phyloP scores from a whole-genome alignment of 805 yeast genomes.

The Tetrapisispora arboricola region DNA sequence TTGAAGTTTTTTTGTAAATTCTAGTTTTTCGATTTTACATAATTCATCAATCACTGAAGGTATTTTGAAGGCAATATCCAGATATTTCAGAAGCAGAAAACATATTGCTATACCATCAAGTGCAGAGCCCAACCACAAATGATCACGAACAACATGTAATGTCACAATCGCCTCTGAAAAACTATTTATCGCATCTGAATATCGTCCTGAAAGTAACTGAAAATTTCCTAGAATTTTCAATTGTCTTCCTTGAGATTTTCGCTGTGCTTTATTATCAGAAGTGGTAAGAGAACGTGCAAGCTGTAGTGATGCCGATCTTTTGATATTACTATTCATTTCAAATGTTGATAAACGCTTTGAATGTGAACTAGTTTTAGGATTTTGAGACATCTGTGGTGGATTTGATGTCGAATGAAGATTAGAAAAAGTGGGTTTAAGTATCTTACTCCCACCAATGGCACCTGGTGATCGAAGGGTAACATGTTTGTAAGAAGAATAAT shows the following conservation, averaged over 20 bases:
- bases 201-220: constrained; percentile 69
- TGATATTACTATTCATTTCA: constrained; percentile 23
- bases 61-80: constrained; percentile 29
- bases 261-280: constrained; percentile 30
- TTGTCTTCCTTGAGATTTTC: constrained; percentile 60
- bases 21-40: constrained; percentile 26
- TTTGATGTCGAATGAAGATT: constrained; percentile 10
- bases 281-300: constrained; percentile 27
- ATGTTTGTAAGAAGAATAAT: constrained; percentile 65
- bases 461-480: constrained; percentile 80
- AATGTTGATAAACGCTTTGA: constrained; percentile 17
- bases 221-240: constrained; percentile 67
- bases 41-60: constrained; percentile 26
- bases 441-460: constrained; percentile 42
- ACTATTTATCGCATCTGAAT: constrained; percentile 56
- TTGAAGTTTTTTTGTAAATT: constrained; percentile 2
- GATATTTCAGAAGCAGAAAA: constrained; percentile 46
- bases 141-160: constrained; percentile 56
- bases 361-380: constrained; percentile 5
- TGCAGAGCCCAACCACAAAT: constrained; percentile 81
- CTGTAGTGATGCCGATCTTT: constrained; percentile 25
- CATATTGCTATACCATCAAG: constrained; percentile 73
- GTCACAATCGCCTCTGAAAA: constrained; percentile 63
- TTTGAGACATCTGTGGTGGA: constrained; percentile 1
- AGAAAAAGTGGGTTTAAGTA: constrained; percentile 29